A percentile compares a stretch with the other conserved stretches of the same genome.
These are phyloP conservation scores for Penicillium verrucosum DNA, from an alignment of 2,329 filamentous ascomycete species.

Conservation along the genomic window DNA sequence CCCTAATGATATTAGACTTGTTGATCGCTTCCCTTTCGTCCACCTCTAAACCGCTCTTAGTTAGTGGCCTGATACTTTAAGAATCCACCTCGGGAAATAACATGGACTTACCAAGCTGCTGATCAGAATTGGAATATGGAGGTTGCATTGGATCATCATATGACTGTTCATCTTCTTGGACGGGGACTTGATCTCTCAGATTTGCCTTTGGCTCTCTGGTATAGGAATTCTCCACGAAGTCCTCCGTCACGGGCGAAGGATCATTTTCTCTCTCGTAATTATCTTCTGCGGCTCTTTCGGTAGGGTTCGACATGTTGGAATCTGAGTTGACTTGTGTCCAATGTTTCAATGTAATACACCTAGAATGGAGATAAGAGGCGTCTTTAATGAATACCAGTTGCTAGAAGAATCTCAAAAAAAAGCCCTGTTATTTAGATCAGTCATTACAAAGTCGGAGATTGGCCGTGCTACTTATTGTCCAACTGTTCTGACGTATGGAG, in stretches of 20 bases:
- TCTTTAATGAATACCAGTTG: not conserved
- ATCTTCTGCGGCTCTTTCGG: conserved; percentile 8
- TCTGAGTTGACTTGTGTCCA: not conserved
- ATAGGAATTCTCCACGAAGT: conserved; percentile 24
- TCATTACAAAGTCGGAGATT: not conserved
- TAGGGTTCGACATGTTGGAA: conserved; percentile 1
- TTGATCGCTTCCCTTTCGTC: conserved; percentile 26
- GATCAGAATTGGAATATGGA: conserved; percentile 26
- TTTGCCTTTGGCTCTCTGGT: conserved; percentile 16
- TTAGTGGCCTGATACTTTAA: not conserved
- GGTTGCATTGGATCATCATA: conserved; percentile 31
- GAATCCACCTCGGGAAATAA: not conserved
- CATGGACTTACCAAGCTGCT: conserved; percentile 30
- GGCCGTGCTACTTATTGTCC: not conserved
- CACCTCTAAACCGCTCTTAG: not conserved
- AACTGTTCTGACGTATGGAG: not conserved
- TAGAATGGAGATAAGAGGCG: not conserved
- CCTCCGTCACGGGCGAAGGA: conserved; percentile 4
- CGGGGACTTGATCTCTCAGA: conserved; percentile 19
- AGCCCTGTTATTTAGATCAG: not conserved
- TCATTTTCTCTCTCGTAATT: conserved; percentile 10
- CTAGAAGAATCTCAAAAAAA: not conserved
- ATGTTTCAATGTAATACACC: not conserved
- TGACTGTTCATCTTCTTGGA: conserved; percentile 23
- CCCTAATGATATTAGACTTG: conserved; percentile 23